These are phyloP conservation scores for Chytriomyces hyalinus DNA, from an alignment of 192 early-diverging fungal genomes.

Conservation along the genomic window DNA sequence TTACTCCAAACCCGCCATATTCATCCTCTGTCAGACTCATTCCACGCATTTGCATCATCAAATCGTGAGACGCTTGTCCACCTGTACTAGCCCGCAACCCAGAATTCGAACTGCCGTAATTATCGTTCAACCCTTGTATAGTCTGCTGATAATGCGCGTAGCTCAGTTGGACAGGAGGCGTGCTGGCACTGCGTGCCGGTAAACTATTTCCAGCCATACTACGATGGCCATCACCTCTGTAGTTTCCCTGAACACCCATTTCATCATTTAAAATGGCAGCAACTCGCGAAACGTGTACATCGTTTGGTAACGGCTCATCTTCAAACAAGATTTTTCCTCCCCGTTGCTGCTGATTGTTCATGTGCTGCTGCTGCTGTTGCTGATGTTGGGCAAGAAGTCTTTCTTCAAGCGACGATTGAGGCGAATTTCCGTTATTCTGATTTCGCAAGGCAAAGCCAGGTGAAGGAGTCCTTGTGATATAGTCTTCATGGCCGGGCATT, in stretches of 20 bases:
- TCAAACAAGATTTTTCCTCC: conserved; percentile 3
- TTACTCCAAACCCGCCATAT: conserved; percentile 4
- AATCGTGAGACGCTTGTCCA: background rate
- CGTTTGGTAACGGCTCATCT: background rate
- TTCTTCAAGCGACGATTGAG: too few species aligned
- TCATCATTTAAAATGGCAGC: conserved; percentile 26
- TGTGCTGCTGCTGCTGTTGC: background rate
- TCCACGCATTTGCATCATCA: conserved; percentile 33
- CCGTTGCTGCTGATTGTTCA: background rate
- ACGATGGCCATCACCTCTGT: background rate
- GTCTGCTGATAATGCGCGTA: conserved; percentile 5
- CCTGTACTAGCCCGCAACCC: background rate
- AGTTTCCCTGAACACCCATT: too few species aligned
- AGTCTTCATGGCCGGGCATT: conserved; percentile 19
- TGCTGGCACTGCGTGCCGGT: conserved; percentile 16
- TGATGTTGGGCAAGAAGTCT: background rate
- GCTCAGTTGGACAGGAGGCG: conserved; percentile 24
- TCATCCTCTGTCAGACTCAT: conserved; percentile 21
- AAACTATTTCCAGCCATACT: background rate
- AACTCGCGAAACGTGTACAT: conserved; percentile 16
- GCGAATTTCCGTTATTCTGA: background rate
- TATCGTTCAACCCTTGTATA: background rate
- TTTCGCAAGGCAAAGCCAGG: conserved; percentile 13
- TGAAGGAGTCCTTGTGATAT: conserved; percentile 13
- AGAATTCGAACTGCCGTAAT: background rate